Evolutionary conservation across 441 rosid species (phyloP).

Genomic region (Kokia cookei): DNA sequence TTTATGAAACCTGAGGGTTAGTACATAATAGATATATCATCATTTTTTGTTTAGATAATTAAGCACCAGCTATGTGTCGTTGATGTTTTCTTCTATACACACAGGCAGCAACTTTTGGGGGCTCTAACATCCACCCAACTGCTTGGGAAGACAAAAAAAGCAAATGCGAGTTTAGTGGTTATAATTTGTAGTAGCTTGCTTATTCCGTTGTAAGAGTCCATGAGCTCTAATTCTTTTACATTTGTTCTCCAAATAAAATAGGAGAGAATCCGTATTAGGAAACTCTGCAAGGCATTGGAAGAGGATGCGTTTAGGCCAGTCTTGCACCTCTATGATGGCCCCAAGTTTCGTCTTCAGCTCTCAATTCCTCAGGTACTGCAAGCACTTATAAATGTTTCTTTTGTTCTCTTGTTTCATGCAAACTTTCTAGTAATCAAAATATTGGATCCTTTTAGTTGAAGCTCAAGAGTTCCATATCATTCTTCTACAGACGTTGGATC

Average conservation of each 20-base stretch:
- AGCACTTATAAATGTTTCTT: not conserved
- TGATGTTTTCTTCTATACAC: slow-evolving; percentile 4
- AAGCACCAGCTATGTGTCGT: not conserved
- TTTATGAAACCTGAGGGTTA: too few species aligned
- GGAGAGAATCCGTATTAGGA: slow-evolving; percentile 82
- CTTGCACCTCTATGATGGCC: slow-evolving; percentile 94
- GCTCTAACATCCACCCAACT: slow-evolving; percentile 93
- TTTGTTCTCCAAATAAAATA: slow-evolving; percentile 15
- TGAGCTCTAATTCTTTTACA: not conserved
- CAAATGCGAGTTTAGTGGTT: slow-evolving; percentile 71
- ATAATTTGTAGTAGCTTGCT: not conserved
- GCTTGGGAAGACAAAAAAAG: slow-evolving; percentile 99
- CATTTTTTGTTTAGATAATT: too few species aligned
- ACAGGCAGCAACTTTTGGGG: slow-evolving; percentile 96
- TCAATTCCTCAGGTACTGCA: slow-evolving; percentile 88
- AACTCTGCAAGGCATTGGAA: slow-evolving; percentile 89
- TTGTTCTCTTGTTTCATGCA: not conserved
- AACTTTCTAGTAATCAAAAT: not conserved
- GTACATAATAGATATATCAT: too few species aligned
- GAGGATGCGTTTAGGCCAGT: slow-evolving; percentile 97
- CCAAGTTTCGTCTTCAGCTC: slow-evolving; percentile 96
- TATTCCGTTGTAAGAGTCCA: not conserved
- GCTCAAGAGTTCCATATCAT: slow-evolving; percentile 2
- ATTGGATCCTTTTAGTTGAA: too few species aligned
- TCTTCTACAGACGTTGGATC: slow-evolving; percentile 69